These are phyloP conservation scores for Cnidoscolus chayamansa DNA, from an alignment of 441 rosid species.

Conservation along the genomic window DNA sequence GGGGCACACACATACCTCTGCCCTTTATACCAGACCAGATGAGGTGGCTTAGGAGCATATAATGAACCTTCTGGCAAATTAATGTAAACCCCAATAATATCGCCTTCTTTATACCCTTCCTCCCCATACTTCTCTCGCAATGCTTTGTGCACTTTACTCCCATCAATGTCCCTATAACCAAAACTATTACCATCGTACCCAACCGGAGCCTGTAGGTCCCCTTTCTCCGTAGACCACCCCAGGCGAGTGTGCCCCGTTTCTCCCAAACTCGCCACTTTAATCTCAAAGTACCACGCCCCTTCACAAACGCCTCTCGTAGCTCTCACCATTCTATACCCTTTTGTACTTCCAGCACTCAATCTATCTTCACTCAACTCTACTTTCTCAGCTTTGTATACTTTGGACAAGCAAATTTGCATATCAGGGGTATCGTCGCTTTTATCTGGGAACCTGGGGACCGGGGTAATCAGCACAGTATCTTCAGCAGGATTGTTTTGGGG, in stretches of 20 bases:
- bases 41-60: conserved; percentile 73
- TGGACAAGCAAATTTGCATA: conserved; percentile 65
- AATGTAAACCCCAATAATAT: conserved; percentile 86
- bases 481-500: conserved; percentile 53
- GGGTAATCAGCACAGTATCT: conserved; percentile 69
- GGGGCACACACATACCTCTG: conserved; percentile 76
- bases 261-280: conserved; percentile 66
- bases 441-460: conserved; percentile 75
- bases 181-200: conserved; percentile 91
- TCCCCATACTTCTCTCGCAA: conserved; percentile 81
- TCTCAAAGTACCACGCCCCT: conserved; percentile 97
- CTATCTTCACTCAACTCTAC: conserved; percentile 86
- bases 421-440: conserved; percentile 73
- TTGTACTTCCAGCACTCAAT: conserved; percentile 75
- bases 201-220: conserved; percentile 94
- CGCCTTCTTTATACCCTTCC: conserved; percentile 88
- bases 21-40: conserved; percentile 80
- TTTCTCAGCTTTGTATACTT: conserved; percentile 93
- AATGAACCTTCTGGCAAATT: conserved; percentile 76
- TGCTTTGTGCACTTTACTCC: conserved; percentile 92
- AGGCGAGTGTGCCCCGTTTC: conserved; percentile 91
- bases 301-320: conserved; percentile 87
- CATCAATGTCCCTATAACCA: conserved; percentile 91
- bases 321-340: conserved; percentile 96
- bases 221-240: conserved; percentile 93